Conservation (phyloP, 768 basidiomycete species). For the Termitomyces heimii region DNA sequence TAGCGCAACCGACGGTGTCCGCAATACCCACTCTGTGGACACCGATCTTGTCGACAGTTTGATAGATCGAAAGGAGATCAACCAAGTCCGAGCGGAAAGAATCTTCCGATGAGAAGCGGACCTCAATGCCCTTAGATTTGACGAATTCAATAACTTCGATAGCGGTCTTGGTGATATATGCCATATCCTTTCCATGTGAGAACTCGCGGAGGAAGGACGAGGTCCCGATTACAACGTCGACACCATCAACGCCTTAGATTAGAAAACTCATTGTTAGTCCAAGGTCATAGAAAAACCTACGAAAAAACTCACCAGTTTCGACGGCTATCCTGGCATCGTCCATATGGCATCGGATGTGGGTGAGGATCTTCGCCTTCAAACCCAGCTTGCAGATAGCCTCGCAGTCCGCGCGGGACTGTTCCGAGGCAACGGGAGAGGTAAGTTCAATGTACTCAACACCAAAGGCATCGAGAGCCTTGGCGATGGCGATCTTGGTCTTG, state of each 20-base stretch:
- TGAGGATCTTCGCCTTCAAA: conserved; percentile 93
- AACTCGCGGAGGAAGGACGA: conserved; percentile 99
- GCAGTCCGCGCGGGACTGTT: conserved; percentile 91
- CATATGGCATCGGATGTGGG: conserved; percentile 99
- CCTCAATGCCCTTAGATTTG: conserved; percentile 99
- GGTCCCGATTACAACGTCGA: conserved; percentile 98
- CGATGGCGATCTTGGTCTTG: conserved; percentile 99
- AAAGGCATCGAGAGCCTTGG: conserved; percentile 95
- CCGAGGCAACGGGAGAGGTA: conserved; percentile 95
- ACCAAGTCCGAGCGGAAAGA: conserved; percentile 99
- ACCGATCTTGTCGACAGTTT: conserved; percentile 98
- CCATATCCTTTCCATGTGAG: conserved; percentile 99
- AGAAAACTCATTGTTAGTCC: conserved; percentile 2
- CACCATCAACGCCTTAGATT: conserved; percentile 93
- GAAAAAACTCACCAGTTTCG: conserved; percentile 67
- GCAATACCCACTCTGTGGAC: conserved; percentile 99
- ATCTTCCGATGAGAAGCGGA: conserved; percentile 99
- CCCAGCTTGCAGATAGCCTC: conserved; percentile 99
- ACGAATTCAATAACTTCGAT: conserved; percentile 99
- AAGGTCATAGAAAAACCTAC: background rate
- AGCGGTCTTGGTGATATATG: conserved; percentile 98
- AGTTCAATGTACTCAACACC: conserved; percentile 99
- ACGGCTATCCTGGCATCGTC: conserved; percentile 98
- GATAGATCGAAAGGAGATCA: conserved; percentile 97
- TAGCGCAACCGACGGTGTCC: conserved; percentile 98